Evolutionary conservation across 1,139 yeast genomes (phyloP).

Genomic region (Trichomonascaceae sp.): DNA sequence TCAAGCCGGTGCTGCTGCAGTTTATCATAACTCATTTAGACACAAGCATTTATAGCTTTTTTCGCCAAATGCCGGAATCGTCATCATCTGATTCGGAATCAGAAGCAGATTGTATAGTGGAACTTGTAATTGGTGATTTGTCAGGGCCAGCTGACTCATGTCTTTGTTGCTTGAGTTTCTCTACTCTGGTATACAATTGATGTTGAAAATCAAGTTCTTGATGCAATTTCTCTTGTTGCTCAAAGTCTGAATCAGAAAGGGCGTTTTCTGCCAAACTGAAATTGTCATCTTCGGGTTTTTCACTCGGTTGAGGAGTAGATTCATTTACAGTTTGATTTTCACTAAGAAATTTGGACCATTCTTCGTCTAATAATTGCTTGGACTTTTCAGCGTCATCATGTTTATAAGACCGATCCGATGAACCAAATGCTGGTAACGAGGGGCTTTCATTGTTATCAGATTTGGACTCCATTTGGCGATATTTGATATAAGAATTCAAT

Average conservation of each 20-base stretch:
- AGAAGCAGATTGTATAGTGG: neutral
- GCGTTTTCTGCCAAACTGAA: neutral
- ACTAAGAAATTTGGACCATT: constrained; percentile 19
- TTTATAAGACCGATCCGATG: neutral
- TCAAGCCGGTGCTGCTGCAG: neutral
- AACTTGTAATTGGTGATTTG: neutral
- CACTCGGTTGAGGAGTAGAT: constrained; percentile 5
- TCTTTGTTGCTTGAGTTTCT: constrained; percentile 11
- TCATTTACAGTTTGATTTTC: constrained; percentile 12
- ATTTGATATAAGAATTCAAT: neutral
- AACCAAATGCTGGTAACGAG: neutral
- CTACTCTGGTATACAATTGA: constrained; percentile 9
- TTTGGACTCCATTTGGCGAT: neutral
- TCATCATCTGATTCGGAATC: constrained; percentile 8
- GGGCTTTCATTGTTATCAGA: neutral
- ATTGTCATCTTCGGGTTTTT: neutral
- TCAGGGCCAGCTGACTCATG: constrained; percentile 1
- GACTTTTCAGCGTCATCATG: neutral
- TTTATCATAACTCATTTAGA: neutral
- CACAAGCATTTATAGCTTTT: neutral
- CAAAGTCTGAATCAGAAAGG: constrained; percentile 9
- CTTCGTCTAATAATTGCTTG: constrained; percentile 11
- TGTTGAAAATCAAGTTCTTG: constrained; percentile 12
- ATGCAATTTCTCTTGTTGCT: constrained; percentile 10
- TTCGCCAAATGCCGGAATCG: constrained; percentile 8